A percentile compares a stretch with the other conserved stretches of the same genome.
These are phyloP conservation scores for Ciborinia camelliae DNA, from an alignment of 2,329 filamentous ascomycete species.

Conservation along the genomic window DNA sequence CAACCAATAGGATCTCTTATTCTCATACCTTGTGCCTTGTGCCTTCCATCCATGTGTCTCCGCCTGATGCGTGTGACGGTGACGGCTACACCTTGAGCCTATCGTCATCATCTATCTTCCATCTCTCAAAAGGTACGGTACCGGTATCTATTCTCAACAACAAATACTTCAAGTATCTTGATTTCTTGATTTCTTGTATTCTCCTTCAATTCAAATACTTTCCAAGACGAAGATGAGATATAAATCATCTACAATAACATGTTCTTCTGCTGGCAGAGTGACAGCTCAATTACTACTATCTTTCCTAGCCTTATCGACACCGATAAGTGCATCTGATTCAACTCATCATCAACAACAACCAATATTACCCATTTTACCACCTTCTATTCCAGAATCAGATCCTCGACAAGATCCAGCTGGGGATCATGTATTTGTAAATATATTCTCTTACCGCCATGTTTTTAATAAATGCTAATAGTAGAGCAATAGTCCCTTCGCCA, in stretches of 20 bases:
- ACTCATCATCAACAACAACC: slow-evolving; percentile 44
- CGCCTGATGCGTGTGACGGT: neutral
- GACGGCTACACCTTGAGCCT: neutral
- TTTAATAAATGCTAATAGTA: slow-evolving; percentile 21
- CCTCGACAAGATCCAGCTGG: slow-evolving; percentile 45
- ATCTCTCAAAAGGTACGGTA: neutral
- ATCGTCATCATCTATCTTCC: neutral
- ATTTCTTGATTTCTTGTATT: neutral
- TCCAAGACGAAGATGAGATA: slow-evolving; percentile 19
- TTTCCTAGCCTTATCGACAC: slow-evolving; percentile 58
- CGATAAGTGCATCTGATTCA: slow-evolving; percentile 39
- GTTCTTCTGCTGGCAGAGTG: slow-evolving; percentile 59
- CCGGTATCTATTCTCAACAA: neutral
- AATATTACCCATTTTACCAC: slow-evolving; percentile 32
- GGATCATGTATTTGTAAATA: slow-evolving; percentile 53
- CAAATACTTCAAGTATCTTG: neutral
- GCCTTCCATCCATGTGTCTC: too few species aligned
- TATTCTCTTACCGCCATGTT: neutral
- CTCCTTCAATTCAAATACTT: slow-evolving; percentile 16
- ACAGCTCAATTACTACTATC: slow-evolving; percentile 54
- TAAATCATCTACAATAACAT: slow-evolving; percentile 33
- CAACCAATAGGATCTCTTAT: neutral
- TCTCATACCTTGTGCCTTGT: neutral
- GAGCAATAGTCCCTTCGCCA: slow-evolving; percentile 65
- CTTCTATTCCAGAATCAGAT: slow-evolving; percentile 41